Conservation (phyloP, 495 filamentous ascomycete species). For the Hypoxylon lenormandii region DNA sequence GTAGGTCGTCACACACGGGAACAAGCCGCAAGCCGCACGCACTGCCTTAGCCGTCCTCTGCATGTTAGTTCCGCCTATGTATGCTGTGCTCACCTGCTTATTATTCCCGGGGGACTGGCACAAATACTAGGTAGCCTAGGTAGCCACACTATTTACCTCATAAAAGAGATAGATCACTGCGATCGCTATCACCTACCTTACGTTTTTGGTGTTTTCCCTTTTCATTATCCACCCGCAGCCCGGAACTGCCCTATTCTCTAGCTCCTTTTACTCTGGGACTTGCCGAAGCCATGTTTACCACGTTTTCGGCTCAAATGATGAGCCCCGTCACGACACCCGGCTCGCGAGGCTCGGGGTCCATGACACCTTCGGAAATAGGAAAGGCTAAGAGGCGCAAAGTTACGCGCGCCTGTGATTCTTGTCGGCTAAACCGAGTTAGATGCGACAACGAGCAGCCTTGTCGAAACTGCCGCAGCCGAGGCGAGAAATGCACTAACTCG, state of each 20-base stretch:
- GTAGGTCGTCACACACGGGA: not conserved
- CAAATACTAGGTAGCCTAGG: conserved; percentile 1
- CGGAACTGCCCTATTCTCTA: not conserved
- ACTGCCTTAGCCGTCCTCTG: not conserved
- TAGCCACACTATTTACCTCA: not conserved
- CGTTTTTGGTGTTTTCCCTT: conserved; percentile 1
- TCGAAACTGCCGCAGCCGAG: conserved; percentile 14
- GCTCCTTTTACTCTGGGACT: not conserved
- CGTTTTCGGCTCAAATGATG: conserved; percentile 24
- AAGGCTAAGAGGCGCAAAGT: conserved; percentile 13
- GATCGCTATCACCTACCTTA: conserved; percentile 7
- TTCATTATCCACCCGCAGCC: not conserved
- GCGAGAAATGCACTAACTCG: conserved; percentile 5
- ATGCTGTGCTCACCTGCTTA: not conserved
- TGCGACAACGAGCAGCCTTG: conserved; percentile 14
- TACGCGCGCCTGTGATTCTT: conserved; percentile 16
- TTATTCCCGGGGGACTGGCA: too few relatives aligned
- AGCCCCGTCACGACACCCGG: conserved; percentile 4
- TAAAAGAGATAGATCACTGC: conserved; percentile 8
- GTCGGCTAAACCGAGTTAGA: conserved; percentile 11
- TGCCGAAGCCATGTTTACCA: conserved; percentile 14
- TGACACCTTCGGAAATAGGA: conserved; percentile 17
- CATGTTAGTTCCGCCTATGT: not conserved
- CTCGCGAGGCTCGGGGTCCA: conserved; percentile 5
- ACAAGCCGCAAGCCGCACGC: not conserved